phyloP scores from a whole-genome alignment of 2,329 filamentous ascomycete genomes.

The Teratosphaeria nubilosa region DNA sequence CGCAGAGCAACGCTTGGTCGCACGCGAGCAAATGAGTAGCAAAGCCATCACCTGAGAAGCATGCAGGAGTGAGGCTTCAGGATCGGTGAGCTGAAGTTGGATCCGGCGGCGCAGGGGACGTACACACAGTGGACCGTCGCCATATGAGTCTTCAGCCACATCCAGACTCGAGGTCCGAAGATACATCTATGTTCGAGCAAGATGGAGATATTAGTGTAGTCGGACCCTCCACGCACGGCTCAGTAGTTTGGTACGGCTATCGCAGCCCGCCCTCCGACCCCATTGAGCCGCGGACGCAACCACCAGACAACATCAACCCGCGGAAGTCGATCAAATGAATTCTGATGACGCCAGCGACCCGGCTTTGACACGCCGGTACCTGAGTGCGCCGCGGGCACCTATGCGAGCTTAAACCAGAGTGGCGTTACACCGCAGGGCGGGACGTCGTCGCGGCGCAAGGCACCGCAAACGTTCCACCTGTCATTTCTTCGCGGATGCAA shows the following conservation, averaged over 20 bases:
- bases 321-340: not conserved
- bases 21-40: too few relatives aligned
- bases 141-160: too few relatives aligned
- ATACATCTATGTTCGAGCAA: too few relatives aligned
- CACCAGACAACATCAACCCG: not conserved
- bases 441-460: not conserved
- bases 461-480: slow-evolving; percentile 1
- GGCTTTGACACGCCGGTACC: not conserved
- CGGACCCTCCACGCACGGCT: not conserved
- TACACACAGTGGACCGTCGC: not conserved
- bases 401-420: not conserved
- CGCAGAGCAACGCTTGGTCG: not conserved
- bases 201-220: not conserved
- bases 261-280: not conserved
- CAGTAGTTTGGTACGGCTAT: not conserved
- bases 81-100: too few relatives aligned
- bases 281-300: not conserved
- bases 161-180: too few relatives aligned
- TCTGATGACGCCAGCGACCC: not conserved
- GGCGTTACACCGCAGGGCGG: not conserved
- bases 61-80: not conserved
- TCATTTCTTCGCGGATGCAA: slow-evolving; percentile 2
- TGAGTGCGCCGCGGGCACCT: not conserved
- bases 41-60: not conserved
- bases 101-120: not conserved